phyloP scores from a whole-genome alignment of 176 grass and related monocot genomes.

The Microstegium vimineum region DNA sequence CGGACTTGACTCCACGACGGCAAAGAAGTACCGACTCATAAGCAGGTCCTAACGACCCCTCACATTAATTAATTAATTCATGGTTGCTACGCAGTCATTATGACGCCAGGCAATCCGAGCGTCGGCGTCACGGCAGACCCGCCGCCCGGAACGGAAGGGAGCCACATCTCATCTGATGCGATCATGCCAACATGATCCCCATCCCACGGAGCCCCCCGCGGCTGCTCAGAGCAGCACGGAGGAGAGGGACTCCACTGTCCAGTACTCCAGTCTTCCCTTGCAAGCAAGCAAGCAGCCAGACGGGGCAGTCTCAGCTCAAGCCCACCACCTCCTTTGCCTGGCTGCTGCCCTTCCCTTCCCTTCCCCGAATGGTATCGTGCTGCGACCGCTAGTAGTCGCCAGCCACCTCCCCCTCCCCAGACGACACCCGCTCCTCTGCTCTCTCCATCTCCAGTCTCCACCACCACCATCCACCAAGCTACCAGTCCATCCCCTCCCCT shows the following conservation, averaged over 20 bases:
- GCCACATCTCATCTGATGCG: too few species aligned
- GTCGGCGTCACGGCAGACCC: conserved; percentile 6
- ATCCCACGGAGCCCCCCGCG: too few species aligned
- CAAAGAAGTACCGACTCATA: too few species aligned
- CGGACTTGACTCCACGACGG: too few species aligned
- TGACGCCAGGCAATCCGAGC: conserved; percentile 15
- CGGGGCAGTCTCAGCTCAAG: too few species aligned
- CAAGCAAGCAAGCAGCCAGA: conserved; percentile 10
- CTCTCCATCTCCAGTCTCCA: too few species aligned
- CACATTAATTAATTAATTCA: background rate
- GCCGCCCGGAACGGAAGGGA: too few species aligned
- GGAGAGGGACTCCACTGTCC: background rate
- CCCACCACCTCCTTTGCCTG: background rate
- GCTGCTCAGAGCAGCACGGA: background rate
- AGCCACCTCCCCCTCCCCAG: background rate
- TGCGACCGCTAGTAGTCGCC: background rate
- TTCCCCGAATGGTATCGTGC: background rate
- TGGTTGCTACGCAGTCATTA: background rate
- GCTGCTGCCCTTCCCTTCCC: background rate
- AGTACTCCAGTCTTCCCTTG: conserved; percentile 23
- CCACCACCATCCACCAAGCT: background rate
- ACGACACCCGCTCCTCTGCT: too few species aligned
- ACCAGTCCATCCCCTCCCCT: background rate
- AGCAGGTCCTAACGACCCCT: too few species aligned
- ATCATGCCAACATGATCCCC: background rate